Conservation (phyloP, 2,329 filamentous ascomycete species). For the Huntiella abstrusa region DNA sequence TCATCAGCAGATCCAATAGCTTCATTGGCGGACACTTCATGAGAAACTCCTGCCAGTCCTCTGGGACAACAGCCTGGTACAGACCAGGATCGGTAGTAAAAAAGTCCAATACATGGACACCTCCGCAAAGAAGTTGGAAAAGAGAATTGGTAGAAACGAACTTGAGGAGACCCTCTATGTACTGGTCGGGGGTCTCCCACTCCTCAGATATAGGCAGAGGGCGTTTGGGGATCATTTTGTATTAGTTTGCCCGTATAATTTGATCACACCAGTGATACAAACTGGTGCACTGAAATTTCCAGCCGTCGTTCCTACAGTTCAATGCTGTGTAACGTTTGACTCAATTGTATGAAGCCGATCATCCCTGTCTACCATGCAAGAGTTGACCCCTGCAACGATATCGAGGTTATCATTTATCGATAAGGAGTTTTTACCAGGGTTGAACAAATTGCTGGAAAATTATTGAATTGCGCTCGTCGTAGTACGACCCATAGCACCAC, state of each 20-base stretch:
- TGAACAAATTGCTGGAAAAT: too few relatives aligned
- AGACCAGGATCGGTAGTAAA: constrained; percentile 71
- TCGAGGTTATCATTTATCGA: too few relatives aligned
- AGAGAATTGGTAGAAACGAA: constrained; percentile 58
- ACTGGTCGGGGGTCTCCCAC: constrained; percentile 55
- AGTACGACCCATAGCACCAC: too few relatives aligned
- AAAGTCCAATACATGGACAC: constrained; percentile 94
- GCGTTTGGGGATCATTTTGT: constrained; percentile 28
- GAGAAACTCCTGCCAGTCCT: constrained; percentile 70
- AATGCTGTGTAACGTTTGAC: too few relatives aligned
- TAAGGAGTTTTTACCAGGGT: too few relatives aligned
- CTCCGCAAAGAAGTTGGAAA: constrained; percentile 80
- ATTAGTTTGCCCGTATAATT: background rate
- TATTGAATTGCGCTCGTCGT: too few relatives aligned
- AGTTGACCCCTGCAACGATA: too few relatives aligned
- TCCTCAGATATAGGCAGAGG: constrained; percentile 50
- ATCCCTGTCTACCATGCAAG: too few relatives aligned
- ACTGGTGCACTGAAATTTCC: too few relatives aligned
- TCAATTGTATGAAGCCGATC: too few relatives aligned
- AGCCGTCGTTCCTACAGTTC: too few relatives aligned
- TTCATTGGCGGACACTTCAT: constrained; percentile 50
- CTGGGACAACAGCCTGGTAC: constrained; percentile 57
- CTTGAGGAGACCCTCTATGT: constrained; percentile 56
- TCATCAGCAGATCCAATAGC: constrained; percentile 63
- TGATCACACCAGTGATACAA: too few relatives aligned